Base-by-base conservation (phyloP, 1,284 basidiomycete genomes). In the Cryptococcus wingfieldii region DNA sequence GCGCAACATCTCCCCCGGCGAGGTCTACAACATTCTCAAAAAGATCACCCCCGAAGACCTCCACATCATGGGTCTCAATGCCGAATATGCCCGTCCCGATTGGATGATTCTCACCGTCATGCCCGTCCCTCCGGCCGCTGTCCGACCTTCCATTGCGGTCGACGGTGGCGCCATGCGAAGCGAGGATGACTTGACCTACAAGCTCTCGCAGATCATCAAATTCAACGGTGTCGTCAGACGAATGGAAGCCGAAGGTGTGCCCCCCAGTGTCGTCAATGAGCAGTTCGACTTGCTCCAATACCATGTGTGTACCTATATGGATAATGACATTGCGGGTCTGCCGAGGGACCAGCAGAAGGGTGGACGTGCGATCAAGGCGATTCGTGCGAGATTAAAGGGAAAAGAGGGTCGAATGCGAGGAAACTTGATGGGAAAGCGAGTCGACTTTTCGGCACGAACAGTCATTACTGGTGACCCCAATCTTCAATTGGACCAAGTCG, bases 71-170 rank as follows among this genome's bases (percentile, higher is more conserved):
- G 96, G 96, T 42, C 83, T 98, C 8, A 95, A 91, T 27, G 90
- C 92, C 53, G 90, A 93, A 71, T 98, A 95, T 72, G 96, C 96
- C 13, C 85, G 94, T 44, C 96, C 96, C 3, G 93, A 98, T 70
- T 98, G 96, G 96, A 98, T 99, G 96, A 94, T 99, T 66, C 79
- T 98, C 51, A 98, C 96, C 0, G 93, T 98, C 31, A 83, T 98
- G 70, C 96, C 96, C 38, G 95, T 99, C 0, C 96, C 96, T 1
- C 96, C 96, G 0, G 95, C 96, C 12, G 93, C 96, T 12, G 96
- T 99, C 50, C 90, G 96, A 48, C 96, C 96, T 0, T 96, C 92
- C 76, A 97, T 98, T 56, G 88, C 93, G 19, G 89, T 95, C 31
- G 95, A 98, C 68, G 95, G 95, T 39, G 95, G 94, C 54, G 87